A percentile compares a stretch with the other conserved stretches of the same genome.
Evolutionary conservation across 306 rosid species (phyloP).

Genomic region (Vigna unguiculata): DNA sequence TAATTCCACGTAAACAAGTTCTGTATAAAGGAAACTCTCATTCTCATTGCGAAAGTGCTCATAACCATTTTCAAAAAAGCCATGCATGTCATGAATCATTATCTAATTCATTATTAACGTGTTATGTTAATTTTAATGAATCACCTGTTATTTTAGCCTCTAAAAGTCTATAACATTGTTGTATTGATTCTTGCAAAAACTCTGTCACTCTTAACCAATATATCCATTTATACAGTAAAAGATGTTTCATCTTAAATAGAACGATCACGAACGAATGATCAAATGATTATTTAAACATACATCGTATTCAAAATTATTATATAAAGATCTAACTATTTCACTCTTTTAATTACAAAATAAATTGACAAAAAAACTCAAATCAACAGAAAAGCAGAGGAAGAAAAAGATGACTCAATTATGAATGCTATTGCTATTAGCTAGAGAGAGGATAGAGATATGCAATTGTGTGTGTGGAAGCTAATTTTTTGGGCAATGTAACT

Average conservation of each 20-base stretch:
- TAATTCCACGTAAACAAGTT: background rate
- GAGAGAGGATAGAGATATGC: background rate
- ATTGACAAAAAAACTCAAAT: background rate
- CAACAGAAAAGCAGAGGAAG: background rate
- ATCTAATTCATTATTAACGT: no score
- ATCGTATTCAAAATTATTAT: background rate
- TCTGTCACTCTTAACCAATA: no score
- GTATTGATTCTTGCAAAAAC: no score
- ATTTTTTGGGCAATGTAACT: background rate
- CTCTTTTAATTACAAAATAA: background rate
- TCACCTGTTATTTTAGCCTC: no score
- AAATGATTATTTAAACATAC: background rate
- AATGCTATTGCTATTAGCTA: background rate
- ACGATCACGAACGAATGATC: background rate
- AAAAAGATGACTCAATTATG: conserved; percentile 21
- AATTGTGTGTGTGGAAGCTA: background rate
- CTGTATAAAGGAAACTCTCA: no score
- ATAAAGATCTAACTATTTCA: background rate
- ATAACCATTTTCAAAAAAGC: no score
- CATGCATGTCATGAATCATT: no score
- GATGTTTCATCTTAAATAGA: conserved; percentile 1
- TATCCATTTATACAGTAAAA: background rate
- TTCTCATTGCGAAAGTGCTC: no score
- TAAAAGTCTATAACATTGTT: no score
- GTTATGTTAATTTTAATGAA: no score